Evolutionary conservation across 257 asterid genomes (phyloP), one percentile per base, ranked within the genome.

Genomic region (Schizonepeta tenuifolia): DNA sequence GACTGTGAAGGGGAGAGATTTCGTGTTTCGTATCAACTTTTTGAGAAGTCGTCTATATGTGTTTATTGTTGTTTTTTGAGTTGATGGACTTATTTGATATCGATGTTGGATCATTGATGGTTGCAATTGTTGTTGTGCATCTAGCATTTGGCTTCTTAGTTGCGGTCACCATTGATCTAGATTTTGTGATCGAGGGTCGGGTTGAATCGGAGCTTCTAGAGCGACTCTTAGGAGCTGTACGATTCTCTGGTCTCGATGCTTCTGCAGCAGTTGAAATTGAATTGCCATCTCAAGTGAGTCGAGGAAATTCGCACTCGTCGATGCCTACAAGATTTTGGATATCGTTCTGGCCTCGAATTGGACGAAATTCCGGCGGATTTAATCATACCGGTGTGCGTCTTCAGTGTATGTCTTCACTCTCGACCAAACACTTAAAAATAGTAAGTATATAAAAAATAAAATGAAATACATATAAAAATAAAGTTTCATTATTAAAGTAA

Each of bases 121-220:
- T 88, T 56, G 98, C 97, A 44, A 90, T 77, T 80, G 97, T 96
- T 0, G 69, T 92, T 49, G 87, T 87, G 62, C 97, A 88, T 84
- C 90, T 92, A 50, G 91, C 96, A 14, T 82, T 90, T 58, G 91
- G 89, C 56, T 92, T 88, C 79, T 7, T 90, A 28, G 22, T 89
- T 4, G 76, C 80, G 13, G 84, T 90, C 14, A 78, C 90, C 20
- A 85, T 88, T 49, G 98, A 92, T 82, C 72, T 92, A 56, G 96
- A 97, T 70, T 92, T 92, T 55, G 83, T 92, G n/a, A 86, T 92
- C 5, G 98, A 92, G 88, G 81, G 93, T 46, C 96, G 80, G 67
- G 75, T 76, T 33, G 89, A 87, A 20, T 44, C 81, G 4, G 97
- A 92, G 86, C 93, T 92, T 60, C 98, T 97, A 2, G 98, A 92